These are phyloP conservation scores for Microsporum audouinii DNA, from an alignment of 2,329 filamentous ascomycete genomes.

Conservation along the genomic window DNA sequence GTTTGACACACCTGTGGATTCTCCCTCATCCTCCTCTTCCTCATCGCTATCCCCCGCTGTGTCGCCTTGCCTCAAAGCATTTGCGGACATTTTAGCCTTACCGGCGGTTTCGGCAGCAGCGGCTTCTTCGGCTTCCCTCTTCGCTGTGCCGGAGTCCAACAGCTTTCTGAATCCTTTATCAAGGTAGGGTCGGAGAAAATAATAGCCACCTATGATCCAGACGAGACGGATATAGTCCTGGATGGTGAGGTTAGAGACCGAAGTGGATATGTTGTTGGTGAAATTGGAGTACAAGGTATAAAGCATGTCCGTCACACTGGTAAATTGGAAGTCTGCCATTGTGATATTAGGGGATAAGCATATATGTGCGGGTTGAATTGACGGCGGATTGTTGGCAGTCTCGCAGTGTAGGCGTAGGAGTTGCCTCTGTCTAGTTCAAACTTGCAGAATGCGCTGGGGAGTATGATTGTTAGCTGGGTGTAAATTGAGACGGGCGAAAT, in stretches of 20 bases:
- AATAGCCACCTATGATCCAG: conserved; percentile 60
- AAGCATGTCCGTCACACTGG: conserved; percentile 18
- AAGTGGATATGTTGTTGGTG: conserved; percentile 31
- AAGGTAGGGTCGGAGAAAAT: conserved; percentile 62
- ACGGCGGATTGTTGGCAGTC: too few relatives aligned
- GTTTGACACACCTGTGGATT: conserved; percentile 39
- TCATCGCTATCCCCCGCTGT: conserved; percentile 39
- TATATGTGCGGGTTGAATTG: too few relatives aligned
- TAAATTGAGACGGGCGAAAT: not conserved
- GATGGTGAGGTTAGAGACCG: conserved; percentile 34
- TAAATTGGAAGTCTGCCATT: not conserved
- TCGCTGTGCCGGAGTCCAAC: conserved; percentile 29
- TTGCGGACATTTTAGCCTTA: conserved; percentile 49
- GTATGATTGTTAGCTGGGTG: not conserved
- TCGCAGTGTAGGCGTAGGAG: not conserved
- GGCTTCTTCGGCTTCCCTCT: conserved; percentile 48
- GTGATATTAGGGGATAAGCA: not conserved
- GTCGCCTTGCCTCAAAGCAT: conserved; percentile 49
- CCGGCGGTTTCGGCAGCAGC: conserved; percentile 31
- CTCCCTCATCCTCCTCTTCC: conserved; percentile 28
- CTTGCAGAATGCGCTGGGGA: not conserved
- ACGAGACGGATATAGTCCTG: conserved; percentile 54
- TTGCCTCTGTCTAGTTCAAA: not conserved
- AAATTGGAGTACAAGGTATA: conserved; percentile 22
- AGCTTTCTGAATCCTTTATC: conserved; percentile 54